phyloP scores from a whole-genome alignment of 139 green algal genomes.

The Chlamydomonas sp. region DNA sequence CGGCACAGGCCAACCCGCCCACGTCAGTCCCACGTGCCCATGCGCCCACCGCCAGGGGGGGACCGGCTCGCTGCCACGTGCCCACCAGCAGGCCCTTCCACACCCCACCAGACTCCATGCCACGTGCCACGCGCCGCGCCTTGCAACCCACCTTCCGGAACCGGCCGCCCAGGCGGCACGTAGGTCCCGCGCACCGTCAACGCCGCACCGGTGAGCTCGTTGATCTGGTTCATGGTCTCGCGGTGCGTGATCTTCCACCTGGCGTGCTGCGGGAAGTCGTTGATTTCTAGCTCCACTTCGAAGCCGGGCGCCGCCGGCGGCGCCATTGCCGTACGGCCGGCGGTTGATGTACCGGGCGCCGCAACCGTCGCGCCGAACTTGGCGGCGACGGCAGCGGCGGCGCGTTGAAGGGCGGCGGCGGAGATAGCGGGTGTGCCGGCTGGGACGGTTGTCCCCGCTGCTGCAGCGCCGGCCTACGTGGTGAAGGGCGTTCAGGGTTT shows the following conservation, averaged over 20 bases:
- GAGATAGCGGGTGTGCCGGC: neutral
- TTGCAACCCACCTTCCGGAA: slow-evolving; percentile 33
- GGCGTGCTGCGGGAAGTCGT: slow-evolving; percentile 98
- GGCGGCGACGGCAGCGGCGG: slow-evolving; percentile 27
- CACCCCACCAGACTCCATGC: too few relatives aligned
- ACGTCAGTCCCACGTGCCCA: too few relatives aligned
- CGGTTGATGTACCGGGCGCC: neutral
- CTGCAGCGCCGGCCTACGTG: neutral
- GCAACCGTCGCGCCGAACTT: slow-evolving; percentile 32
- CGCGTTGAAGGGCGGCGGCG: slow-evolving; percentile 11
- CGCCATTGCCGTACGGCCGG: neutral
- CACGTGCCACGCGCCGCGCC: too few relatives aligned
- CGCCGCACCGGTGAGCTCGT: slow-evolving; percentile 88
- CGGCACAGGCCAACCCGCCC: too few relatives aligned
- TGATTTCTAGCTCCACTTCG: slow-evolving; percentile 97
- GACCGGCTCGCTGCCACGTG: too few relatives aligned
- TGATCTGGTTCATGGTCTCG: slow-evolving; percentile 86
- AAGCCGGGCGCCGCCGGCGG: slow-evolving; percentile 63
- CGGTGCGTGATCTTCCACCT: slow-evolving; percentile 97
- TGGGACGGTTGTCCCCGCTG: neutral
- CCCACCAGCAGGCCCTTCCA: too few relatives aligned
- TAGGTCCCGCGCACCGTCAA: slow-evolving; percentile 91
- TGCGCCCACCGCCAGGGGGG: too few relatives aligned
- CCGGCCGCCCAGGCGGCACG: slow-evolving; percentile 59
- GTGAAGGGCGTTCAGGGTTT: too few relatives aligned